These are phyloP conservation scores for Ceratobasidium sp. DNA, from an alignment of 1,284 basidiomycete species.

Conservation along the genomic window DNA sequence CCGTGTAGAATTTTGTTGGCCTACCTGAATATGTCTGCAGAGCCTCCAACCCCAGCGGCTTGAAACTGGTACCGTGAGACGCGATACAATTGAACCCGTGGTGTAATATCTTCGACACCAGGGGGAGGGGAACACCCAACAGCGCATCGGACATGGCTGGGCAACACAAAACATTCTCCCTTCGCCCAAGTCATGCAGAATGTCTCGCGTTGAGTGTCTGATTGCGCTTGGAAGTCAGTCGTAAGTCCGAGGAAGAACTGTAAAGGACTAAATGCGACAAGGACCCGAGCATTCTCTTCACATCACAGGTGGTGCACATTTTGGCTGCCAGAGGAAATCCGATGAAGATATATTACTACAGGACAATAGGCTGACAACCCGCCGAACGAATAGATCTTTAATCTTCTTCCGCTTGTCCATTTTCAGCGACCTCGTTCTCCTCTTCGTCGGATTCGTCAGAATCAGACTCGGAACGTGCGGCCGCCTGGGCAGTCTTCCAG, in stretches of 20 bases:
- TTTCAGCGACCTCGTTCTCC: slow-evolving; percentile 38
- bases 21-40: slow-evolving; percentile 33
- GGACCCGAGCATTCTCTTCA: background rate
- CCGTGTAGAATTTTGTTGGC: no score
- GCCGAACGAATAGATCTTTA: no score
- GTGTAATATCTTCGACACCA: slow-evolving; percentile 21
- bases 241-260: slow-evolving; percentile 17
- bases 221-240: slow-evolving; percentile 9
- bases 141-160: background rate
- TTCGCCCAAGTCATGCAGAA: background rate
- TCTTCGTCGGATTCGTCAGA: slow-evolving; percentile 41
- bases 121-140: background rate
- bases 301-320: no score
- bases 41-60: slow-evolving; percentile 21
- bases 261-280: background rate
- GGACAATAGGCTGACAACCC: background rate
- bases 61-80: slow-evolving; percentile 1
- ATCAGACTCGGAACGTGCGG: slow-evolving; percentile 44
- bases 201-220: background rate
- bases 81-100: background rate
- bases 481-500: slow-evolving; percentile 66
- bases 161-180: background rate
- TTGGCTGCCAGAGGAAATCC: background rate
- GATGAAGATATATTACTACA: background rate
- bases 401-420: slow-evolving; percentile 6